These are phyloP conservation scores for Diaporthe batatas DNA, from an alignment of 2,329 filamentous ascomycete species.

Conservation along the genomic window DNA sequence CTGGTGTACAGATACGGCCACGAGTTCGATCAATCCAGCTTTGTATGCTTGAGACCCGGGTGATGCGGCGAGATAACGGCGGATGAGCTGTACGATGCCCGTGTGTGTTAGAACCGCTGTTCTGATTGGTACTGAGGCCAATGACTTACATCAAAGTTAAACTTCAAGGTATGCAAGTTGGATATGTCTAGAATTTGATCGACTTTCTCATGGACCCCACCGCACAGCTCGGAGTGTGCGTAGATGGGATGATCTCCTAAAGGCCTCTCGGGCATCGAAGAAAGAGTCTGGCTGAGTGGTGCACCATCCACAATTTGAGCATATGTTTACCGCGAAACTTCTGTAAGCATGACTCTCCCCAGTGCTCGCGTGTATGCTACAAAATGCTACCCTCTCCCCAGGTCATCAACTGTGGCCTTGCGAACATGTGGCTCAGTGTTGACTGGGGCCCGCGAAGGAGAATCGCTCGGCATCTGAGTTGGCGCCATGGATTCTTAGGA, in stretches of 20 bases:
- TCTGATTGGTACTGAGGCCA: not conserved
- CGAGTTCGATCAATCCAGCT: not conserved
- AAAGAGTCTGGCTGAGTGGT: not conserved
- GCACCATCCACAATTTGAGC: conserved; percentile 9
- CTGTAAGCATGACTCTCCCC: not conserved
- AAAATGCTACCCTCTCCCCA: not conserved
- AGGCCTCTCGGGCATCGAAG: not conserved
- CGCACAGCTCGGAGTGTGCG: conserved; percentile 2
- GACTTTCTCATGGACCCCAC: not conserved
- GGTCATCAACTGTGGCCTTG: not conserved
- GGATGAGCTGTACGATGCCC: not conserved
- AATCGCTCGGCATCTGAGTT: no score
- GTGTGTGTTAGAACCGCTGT: not conserved
- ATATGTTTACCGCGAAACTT: not conserved
- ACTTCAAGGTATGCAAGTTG: not conserved
- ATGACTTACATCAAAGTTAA: conserved; percentile 1
- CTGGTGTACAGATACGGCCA: not conserved
- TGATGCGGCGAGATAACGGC: conserved; percentile 8
- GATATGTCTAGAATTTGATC: conserved; percentile 1
- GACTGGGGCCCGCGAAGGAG: not conserved
- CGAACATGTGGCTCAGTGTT: not conserved
- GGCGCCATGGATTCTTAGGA: no score
- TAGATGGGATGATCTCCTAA: not conserved
- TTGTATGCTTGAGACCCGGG: conserved; percentile 8
- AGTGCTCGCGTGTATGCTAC: not conserved